Conservation (phyloP, 768 basidiomycete genomes). For the Suillus alpinus region DNA sequence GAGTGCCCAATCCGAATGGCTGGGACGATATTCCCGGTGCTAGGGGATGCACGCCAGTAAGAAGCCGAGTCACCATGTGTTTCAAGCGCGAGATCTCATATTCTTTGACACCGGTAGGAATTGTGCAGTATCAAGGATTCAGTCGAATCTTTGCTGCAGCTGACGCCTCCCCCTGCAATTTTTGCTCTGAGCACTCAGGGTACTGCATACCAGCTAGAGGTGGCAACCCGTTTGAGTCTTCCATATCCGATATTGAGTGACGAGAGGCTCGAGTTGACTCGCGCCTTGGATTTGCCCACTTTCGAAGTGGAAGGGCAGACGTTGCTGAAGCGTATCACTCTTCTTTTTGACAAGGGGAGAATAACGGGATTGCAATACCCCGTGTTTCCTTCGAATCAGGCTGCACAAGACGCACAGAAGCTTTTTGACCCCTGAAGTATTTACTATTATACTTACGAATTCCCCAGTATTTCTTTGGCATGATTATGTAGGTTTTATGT, state of each 20-base stretch:
- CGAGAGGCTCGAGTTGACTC: conserved; percentile 8
- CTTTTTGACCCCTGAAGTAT: not conserved
- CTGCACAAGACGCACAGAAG: conserved; percentile 7
- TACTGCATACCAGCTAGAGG: conserved; percentile 17
- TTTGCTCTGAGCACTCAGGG: conserved; percentile 22
- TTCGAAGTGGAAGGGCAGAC: conserved; percentile 16
- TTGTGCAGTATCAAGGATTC: conserved; percentile 17
- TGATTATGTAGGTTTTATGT: not conserved
- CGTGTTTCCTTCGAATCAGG: conserved; percentile 20
- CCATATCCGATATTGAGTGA: conserved; percentile 23
- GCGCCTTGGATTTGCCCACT: conserved; percentile 14
- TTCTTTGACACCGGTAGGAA: conserved; percentile 12
- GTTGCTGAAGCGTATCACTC: conserved; percentile 19
- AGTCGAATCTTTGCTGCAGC: conserved; percentile 4
- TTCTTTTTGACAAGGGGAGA: conserved; percentile 13
- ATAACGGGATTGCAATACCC: conserved; percentile 19
- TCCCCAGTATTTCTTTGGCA: not conserved
- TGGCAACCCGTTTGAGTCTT: conserved; percentile 12
- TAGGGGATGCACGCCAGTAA: conserved; percentile 23
- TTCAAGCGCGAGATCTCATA: not conserved
- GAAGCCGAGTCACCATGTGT: conserved; percentile 1
- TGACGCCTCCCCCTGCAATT: conserved; percentile 5
- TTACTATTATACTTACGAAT: not conserved
- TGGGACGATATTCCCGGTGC: conserved; percentile 25
- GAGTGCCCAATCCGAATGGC: conserved; percentile 10